Conservation (phyloP, 176 grass and related monocot species). For the Hordeum marinum region DNA sequence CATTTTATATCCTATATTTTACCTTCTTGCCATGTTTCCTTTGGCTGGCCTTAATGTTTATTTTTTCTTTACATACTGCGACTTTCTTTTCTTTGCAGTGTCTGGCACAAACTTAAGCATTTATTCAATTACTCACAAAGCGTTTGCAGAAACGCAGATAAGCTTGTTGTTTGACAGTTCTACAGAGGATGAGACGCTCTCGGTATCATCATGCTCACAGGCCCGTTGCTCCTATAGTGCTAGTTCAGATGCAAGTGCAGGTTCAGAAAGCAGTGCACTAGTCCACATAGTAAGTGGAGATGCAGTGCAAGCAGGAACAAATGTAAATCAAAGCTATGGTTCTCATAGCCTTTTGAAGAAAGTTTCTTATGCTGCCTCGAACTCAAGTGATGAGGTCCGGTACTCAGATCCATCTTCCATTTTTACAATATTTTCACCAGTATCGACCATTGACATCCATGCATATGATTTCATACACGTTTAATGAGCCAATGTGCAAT, state of each 20-base stretch:
- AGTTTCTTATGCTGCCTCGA: constrained; percentile 20
- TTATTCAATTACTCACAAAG: constrained; percentile 51
- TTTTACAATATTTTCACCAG: background rate
- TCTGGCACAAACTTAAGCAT: constrained; percentile 17
- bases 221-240: constrained; percentile 8
- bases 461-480: background rate
- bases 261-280: constrained; percentile 33
- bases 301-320: constrained; percentile 8
- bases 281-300: constrained; percentile 6
- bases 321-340: constrained; percentile 25
- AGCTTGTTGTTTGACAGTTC: constrained; percentile 36
- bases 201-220: constrained; percentile 32
- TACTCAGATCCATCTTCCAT: background rate
- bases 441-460: background rate
- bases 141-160: constrained; percentile 40
- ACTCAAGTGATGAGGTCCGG: constrained; percentile 32
- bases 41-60: background rate
- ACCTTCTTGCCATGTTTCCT: background rate
- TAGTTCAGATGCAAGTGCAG: constrained; percentile 22
- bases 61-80: background rate
- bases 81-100: constrained; percentile 43
- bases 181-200: background rate
- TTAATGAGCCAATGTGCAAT: background rate
- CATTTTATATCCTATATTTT: constrained; percentile 2
- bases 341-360: constrained; percentile 22